Percentiles rank a stretch among this genome's conserved stretches.
Evolutionary conservation across 768 basidiomycete genomes (phyloP).

Genomic region (Exsudoporus frostii): DNA sequence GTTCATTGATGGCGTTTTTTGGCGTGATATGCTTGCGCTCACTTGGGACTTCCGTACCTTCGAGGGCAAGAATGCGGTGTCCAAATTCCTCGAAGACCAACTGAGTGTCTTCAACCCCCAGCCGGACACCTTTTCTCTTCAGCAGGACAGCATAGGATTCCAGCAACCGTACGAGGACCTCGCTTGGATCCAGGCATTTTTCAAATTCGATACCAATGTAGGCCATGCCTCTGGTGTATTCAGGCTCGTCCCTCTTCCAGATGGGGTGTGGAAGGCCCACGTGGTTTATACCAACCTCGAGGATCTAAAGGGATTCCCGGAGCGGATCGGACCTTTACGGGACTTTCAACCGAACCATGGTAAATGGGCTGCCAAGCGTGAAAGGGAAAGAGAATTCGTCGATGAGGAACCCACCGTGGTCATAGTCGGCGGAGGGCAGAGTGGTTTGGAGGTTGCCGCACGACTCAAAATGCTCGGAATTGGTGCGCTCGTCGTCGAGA

Average conservation of each 20-base stretch:
- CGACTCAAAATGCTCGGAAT: conserved; percentile 39
- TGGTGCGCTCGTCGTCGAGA: conserved; percentile 22
- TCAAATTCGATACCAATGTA: conserved; percentile 43
- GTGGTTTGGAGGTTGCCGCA: conserved; percentile 56
- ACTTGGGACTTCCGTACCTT: conserved; percentile 66
- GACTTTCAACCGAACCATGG: conserved; percentile 36
- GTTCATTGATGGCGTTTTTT: conserved; percentile 39
- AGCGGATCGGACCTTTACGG: conserved; percentile 43
- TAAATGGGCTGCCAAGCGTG: conserved; percentile 31
- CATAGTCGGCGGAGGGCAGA: conserved; percentile 50
- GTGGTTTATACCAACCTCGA: conserved; percentile 51
- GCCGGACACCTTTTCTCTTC: conserved; percentile 22
- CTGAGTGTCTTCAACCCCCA: conserved; percentile 28
- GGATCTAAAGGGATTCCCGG: conserved; percentile 44
- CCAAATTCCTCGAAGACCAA: conserved; percentile 45
- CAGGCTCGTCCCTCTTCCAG: conserved; percentile 42
- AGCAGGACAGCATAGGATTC: conserved; percentile 16
- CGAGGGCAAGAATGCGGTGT: conserved; percentile 40
- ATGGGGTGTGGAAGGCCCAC: conserved; percentile 46
- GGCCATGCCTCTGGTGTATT: conserved; percentile 43
- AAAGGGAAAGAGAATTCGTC: conserved; percentile 25
- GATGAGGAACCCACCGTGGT: conserved; percentile 51
- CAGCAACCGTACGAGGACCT: conserved; percentile 35
- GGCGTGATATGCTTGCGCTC: conserved; percentile 60
- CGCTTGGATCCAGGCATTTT: conserved; percentile 41